These are phyloP conservation scores for Sodiomyces alkalinus DNA, from an alignment of 2,329 filamentous ascomycete genomes.

Conservation along the genomic window DNA sequence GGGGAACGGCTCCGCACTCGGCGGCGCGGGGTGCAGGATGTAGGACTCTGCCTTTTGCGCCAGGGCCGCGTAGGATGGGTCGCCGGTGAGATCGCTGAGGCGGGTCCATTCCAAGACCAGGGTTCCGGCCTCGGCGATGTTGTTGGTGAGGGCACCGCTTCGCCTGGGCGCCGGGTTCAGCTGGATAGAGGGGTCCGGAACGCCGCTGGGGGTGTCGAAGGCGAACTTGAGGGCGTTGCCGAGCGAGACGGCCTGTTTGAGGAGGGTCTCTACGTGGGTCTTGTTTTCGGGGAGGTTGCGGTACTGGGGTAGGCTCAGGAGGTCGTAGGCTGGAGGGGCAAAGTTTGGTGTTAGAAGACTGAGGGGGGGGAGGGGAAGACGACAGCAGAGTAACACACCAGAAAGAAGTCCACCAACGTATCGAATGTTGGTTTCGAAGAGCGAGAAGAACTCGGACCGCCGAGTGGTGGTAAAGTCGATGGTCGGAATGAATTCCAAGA, in stretches of 20 bases:
- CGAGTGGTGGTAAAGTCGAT: slow-evolving; percentile 32
- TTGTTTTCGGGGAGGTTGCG: too few relatives aligned
- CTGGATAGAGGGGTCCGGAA: too few relatives aligned
- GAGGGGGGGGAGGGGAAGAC: too few relatives aligned
- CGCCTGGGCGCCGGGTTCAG: too few relatives aligned
- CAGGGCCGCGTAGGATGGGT: slow-evolving; percentile 51
- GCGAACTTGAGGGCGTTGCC: slow-evolving; percentile 31
- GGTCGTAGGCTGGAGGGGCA: slow-evolving; percentile 28
- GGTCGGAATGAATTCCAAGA: too few relatives aligned
- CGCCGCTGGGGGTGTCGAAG: slow-evolving; percentile 32
- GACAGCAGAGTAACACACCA: too few relatives aligned
- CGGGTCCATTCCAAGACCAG: slow-evolving; percentile 74
- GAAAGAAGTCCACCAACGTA: slow-evolving; percentile 27
- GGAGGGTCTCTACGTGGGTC: slow-evolving; percentile 22
- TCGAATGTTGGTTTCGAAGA: slow-evolving; percentile 29
- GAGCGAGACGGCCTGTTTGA: slow-evolving; percentile 28
- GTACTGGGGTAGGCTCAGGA: too few relatives aligned
- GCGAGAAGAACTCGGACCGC: slow-evolving; percentile 20
- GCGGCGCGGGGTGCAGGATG: slow-evolving; percentile 44
- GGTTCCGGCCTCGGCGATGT: slow-evolving; percentile 62
- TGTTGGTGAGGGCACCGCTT: too few relatives aligned
- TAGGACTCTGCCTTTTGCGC: slow-evolving; percentile 50
- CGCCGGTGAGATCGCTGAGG: slow-evolving; percentile 58
- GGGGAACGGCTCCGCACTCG: slow-evolving; percentile 57
- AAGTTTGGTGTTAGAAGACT: too few relatives aligned